phyloP scores from a whole-genome alignment of 306 rosid species.

The Astragalus glycyphyllos region DNA sequence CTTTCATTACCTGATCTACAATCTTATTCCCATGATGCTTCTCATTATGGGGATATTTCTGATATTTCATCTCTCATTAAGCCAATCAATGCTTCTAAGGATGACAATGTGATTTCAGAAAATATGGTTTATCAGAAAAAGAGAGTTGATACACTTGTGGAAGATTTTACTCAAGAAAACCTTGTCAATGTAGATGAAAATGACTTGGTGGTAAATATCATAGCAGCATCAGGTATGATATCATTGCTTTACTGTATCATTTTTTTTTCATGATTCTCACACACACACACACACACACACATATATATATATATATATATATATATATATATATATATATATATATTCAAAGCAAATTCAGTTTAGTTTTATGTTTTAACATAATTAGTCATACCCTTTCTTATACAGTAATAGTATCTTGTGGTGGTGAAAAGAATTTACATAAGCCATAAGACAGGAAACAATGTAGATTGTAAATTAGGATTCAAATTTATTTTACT shows the following conservation, averaged over 20 bases:
- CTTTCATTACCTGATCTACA: constrained; percentile 44
- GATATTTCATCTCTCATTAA: constrained; percentile 4
- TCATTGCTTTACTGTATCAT: not conserved
- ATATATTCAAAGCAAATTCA: no score
- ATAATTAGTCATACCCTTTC: not conserved
- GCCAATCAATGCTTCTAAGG: constrained; percentile 1
- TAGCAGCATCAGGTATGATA: constrained; percentile 36
- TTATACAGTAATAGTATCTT: not conserved
- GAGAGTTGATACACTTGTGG: constrained; percentile 5
- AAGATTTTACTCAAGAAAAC: constrained; percentile 26
- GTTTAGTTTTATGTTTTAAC: no score
- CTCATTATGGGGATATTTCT: not conserved
- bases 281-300: no score
- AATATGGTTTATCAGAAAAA: not conserved
- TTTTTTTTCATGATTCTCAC: not conserved
- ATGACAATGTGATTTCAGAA: constrained; percentile 8
- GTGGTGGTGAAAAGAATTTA: not conserved
- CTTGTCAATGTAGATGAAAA: constrained; percentile 16
- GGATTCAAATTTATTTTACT: constrained; percentile 8
- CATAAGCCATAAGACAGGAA: constrained; percentile 2
- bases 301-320: not conserved
- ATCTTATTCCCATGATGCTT: constrained; percentile 7
- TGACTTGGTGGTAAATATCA: not conserved
- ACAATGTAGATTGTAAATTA: not conserved
- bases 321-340: no score